Conservation (phyloP, 306 rosid species). For the Prunus padus region DNA sequence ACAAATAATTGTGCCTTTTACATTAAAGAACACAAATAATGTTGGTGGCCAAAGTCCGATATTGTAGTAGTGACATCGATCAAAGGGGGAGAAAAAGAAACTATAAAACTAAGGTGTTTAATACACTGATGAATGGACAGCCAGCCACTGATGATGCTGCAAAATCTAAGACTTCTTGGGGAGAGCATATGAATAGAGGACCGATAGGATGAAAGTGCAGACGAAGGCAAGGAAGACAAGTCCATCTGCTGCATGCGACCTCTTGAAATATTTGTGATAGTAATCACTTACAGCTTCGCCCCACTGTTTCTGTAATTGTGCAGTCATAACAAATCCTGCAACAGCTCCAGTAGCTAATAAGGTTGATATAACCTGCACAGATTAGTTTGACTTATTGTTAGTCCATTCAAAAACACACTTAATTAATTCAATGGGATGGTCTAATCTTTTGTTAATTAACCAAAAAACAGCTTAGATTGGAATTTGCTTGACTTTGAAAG, state of each 20-base stretch:
- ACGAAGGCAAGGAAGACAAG: slow-evolving; percentile 30
- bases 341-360: slow-evolving; percentile 22
- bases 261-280: background rate
- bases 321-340: slow-evolving; percentile 31
- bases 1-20: no score
- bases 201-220: slow-evolving; percentile 19
- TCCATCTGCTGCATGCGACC: slow-evolving; percentile 8
- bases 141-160: background rate
- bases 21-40: no score
- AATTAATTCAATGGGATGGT: no score
- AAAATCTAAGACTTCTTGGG: slow-evolving; percentile 13
- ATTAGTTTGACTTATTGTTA: background rate
- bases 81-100: background rate
- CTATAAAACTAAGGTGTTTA: background rate
- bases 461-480: no score
- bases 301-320: background rate
- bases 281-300: background rate
- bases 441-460: no score
- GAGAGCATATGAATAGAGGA: slow-evolving; percentile 33
- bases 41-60: no score
- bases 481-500: no score
- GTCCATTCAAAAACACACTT: no score
- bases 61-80: no score
- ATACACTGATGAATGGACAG: no score
- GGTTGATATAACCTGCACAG: slow-evolving; percentile 23